Evolutionary conservation across 2,329 filamentous ascomycete genomes (phyloP).

Genomic region (Colletotrichum sp.): DNA sequence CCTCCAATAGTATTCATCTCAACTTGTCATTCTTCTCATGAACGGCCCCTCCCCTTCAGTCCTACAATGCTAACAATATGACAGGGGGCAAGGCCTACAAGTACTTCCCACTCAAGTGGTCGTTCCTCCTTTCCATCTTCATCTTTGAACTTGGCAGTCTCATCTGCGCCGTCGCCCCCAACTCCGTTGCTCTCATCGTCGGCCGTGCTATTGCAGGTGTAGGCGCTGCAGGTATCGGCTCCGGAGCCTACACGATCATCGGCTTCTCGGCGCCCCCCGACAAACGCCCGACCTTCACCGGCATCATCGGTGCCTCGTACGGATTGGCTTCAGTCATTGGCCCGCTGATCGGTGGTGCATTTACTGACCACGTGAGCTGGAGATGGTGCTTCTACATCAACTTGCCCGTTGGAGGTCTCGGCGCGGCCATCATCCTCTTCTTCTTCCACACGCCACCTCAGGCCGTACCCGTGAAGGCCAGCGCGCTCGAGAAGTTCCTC

Average conservation of each 20-base stretch:
- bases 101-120: constrained; percentile 56
- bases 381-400: constrained; percentile 45
- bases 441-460: constrained; percentile 46
- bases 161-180: constrained; percentile 53
- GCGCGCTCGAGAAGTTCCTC: constrained; percentile 46
- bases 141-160: constrained; percentile 60
- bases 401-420: constrained; percentile 39
- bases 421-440: constrained; percentile 37
- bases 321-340: constrained; percentile 40
- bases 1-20: neutral
- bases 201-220: constrained; percentile 55
- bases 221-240: constrained; percentile 51
- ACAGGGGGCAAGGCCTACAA: constrained; percentile 52
- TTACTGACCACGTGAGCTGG: constrained; percentile 40
- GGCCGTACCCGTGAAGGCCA: constrained; percentile 38
- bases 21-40: constrained; percentile 3
- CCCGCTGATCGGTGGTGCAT: constrained; percentile 39
- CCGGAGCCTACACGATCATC: constrained; percentile 53
- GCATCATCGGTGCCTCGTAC: constrained; percentile 39
- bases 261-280: constrained; percentile 43
- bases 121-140: constrained; percentile 51
- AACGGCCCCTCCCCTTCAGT: neutral
- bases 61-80: constrained; percentile 24
- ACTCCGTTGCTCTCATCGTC: constrained; percentile 52
- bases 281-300: constrained; percentile 39